Evolutionary conservation across 1,284 basidiomycete genomes (phyloP), one percentile per base, ranked within the genome.

Genomic region (Pisolithus thermaeus): DNA sequence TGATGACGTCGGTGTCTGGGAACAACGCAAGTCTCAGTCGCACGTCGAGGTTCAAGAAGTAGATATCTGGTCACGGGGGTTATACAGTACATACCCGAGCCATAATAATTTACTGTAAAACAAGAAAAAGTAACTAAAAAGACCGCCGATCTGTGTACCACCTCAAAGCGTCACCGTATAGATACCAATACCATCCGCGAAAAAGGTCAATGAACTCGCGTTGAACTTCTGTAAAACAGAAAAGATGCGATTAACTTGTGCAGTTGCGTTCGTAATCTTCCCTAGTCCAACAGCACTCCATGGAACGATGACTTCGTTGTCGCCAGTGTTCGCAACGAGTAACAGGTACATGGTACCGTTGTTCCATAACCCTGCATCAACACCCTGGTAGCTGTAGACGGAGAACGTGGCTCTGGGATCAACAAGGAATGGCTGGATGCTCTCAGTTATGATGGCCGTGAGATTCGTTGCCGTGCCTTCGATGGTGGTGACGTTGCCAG

Each of bases 311-410:
- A 46, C 44, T 1, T 30, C 0, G 0, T 37, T 2, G 7, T 7
- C 4, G 41, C 47, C 28, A 22, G 56, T 6, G 32, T 65, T 67
- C 7, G 44, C 30, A 35, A 55, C 50, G 12, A 65, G 38, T 25
- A 68, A 40, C 39, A 69, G 32, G 28, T 57, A 67, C 1, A 50
- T 28, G 2, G 47, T 61, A 18, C 61, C 56, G 4, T 64, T 61
- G 50, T 51, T 5, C 64, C 62, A 64, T 4, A 61, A 20, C 6
- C 64, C 53, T 0, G 40, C 55, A 14, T 69, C 64, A 7, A 67
- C 61, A 0, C 59, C 66, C 0, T 16, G 9, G 2, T 54, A 23
- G 7, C 44, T 27, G 37, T 55, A 65, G 16, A 6, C 45, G 30
- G 35, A 23, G 11, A 43, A 43, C 6, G 46, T 54, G 0, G 35